Base-by-base conservation (phyloP, 1,284 basidiomycete genomes). In the Boletus semigastroideus region DNA sequence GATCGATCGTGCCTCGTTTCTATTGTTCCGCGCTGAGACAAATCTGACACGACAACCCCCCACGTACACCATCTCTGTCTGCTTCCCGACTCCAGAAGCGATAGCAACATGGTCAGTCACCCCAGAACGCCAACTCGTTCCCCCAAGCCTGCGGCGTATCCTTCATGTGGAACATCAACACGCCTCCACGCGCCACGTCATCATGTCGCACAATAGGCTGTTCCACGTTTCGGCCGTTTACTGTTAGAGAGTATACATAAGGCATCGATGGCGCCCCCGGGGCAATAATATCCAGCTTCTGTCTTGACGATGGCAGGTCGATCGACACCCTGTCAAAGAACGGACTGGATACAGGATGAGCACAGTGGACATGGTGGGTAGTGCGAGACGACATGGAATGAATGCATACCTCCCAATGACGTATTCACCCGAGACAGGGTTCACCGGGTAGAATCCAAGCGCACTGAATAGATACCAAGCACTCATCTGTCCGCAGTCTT, bases 401-500 rank as follows among this genome's bases (percentile, higher is more conserved):
- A 10, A 14, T n/a, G 46, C 71, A 44, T 62, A 86, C 79, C 84
- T 82, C 56, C 88, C 89, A 40, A 92, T 74, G 48, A 91, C 75
- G 54, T 91, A 92, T 59, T 83, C 80, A 9, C 80, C 80, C 1
- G 84, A 86, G 0, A 87, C 86, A 0, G 90, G 89, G 64, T 91
- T 84, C 46, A 93, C 88, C n/a, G 90, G 90, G 61, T 93, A 94
- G 70, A 93, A 87, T 0, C 91, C 90, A 64, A 94, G 75, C 2
- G 87, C 83, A 41, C 83, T 84, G 70, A 92, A 93, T 12, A 92
- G 76, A 64, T 87, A 92, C 90, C 90, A 93, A 0, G 90, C 86
- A 60, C 85, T 89, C 88, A 92, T 92, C 66, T 93, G 91, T 0
- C 91, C 90, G 59, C 90, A 92, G 61, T 94, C 91, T 66, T 94